Conservation (phyloP, 805 yeast genomes). For the Metschnikowia henanensis region DNA sequence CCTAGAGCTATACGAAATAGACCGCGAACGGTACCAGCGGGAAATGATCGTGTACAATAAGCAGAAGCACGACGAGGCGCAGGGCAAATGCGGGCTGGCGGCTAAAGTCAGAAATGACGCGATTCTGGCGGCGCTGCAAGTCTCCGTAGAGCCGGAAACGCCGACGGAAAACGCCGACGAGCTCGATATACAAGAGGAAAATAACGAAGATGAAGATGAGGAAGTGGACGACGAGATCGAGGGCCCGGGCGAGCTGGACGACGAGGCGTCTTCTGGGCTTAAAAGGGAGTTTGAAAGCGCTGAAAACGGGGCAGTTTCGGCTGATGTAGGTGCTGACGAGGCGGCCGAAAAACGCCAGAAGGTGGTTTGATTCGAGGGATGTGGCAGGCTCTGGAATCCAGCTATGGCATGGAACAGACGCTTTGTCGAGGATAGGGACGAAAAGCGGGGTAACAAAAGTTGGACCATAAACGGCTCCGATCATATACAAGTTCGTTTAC, state of each 20-base stretch:
- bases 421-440: too few relatives aligned
- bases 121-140: not conserved
- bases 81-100: not conserved
- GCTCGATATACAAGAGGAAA: not conserved
- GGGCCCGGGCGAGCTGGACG: not conserved
- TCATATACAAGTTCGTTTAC: too few relatives aligned
- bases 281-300: not conserved
- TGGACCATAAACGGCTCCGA: too few relatives aligned
- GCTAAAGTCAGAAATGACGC: not conserved
- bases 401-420: too few relatives aligned
- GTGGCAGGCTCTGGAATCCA: too few relatives aligned
- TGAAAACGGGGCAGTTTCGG: not conserved
- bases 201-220: constrained; percentile 4
- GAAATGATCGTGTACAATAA: constrained; percentile 61
- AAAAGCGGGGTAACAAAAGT: too few relatives aligned
- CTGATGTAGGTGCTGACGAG: not conserved
- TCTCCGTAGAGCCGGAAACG: constrained; percentile 4
- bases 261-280: not conserved
- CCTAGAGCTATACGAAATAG: constrained; percentile 74
- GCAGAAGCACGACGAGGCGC: constrained; percentile 8
- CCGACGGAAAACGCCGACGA: constrained; percentile 4
- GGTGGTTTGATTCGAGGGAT: not conserved
- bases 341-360: not conserved
- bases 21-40: constrained; percentile 67
- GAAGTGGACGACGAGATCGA: constrained; percentile 1